Conservation (phyloP, 208 protist genomes). For the Wallacemonas sp. region DNA sequence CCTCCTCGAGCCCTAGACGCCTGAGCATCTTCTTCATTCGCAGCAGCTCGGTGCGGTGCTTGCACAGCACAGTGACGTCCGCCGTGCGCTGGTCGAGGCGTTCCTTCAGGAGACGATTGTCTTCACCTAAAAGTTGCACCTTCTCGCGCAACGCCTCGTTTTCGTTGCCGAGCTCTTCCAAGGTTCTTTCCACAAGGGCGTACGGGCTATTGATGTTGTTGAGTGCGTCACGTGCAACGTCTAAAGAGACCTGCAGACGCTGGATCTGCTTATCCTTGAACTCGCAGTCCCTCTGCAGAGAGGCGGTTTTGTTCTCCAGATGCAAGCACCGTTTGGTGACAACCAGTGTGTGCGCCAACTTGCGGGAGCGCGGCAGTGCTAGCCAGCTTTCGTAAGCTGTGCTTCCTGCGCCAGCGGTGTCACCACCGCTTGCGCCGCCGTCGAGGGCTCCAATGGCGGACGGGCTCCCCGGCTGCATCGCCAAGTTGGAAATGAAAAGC, state of each 20-base stretch:
- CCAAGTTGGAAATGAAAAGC: conserved; percentile 81
- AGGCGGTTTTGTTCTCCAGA: conserved; percentile 70
- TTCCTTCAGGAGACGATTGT: conserved; percentile 49
- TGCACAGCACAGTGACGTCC: conserved; percentile 61
- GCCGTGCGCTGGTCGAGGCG: conserved; percentile 46
- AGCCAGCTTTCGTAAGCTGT: conserved; percentile 58
- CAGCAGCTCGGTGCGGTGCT: conserved; percentile 75
- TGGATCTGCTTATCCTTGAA: conserved; percentile 76
- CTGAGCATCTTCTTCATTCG: conserved; percentile 69
- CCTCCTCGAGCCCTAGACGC: conserved; percentile 56
- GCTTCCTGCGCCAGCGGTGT: not conserved
- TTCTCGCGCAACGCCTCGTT: conserved; percentile 60
- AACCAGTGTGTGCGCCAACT: conserved; percentile 67
- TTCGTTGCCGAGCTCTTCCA: conserved; percentile 48
- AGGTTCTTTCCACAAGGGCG: conserved; percentile 68
- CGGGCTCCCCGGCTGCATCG: conserved; percentile 22
- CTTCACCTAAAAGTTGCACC: conserved; percentile 35
- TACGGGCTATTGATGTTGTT: conserved; percentile 88
- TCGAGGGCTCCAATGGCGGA: not conserved
- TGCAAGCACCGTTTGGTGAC: conserved; percentile 88
- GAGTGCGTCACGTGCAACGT: conserved; percentile 71
- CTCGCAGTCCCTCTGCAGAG: conserved; percentile 59
- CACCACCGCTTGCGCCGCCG: not conserved
- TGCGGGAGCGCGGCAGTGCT: conserved; percentile 72
- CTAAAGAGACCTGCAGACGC: conserved; percentile 67